Percentiles rank a stretch among this genome's conserved stretches.
phyloP scores from a whole-genome alignment of 2,329 filamentous ascomycete genomes.

The Penicillium sp. region DNA sequence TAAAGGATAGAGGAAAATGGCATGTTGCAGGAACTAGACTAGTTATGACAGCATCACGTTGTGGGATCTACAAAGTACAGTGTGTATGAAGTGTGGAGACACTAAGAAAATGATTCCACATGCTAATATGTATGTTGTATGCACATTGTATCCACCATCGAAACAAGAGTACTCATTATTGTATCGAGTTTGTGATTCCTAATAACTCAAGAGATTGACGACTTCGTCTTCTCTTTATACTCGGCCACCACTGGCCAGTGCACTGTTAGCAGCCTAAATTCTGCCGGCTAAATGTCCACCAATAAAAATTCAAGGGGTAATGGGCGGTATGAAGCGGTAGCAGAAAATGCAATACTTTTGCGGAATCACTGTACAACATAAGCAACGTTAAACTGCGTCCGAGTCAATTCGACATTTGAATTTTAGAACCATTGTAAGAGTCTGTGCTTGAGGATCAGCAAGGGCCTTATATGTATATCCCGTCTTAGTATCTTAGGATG shows the following conservation, averaged over 20 bases:
- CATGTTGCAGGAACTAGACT: neutral
- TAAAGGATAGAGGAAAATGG: neutral
- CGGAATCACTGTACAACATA: too few relatives aligned
- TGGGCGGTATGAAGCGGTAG: neutral
- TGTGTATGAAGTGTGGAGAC: neutral
- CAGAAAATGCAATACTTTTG: too few relatives aligned
- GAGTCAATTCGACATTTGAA: neutral
- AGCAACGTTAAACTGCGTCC: neutral
- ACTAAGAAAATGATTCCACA: neutral
- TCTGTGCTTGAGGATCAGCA: neutral
- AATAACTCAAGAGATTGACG: neutral
- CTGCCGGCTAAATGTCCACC: neutral
- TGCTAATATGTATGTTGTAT: neutral
- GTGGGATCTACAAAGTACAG: neutral
- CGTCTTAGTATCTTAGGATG: neutral
- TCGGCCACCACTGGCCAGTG: neutral
- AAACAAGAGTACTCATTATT: neutral
- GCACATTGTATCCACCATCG: neutral
- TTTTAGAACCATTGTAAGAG: neutral
- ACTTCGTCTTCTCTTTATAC: neutral
- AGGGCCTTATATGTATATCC: neutral
- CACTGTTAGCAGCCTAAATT: neutral
- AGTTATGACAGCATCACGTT: neutral
- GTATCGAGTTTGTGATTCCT: neutral
- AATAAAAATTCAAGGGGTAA: neutral